Evolutionary conservation across 2,329 filamentous ascomycete species (phyloP).

Genomic region (Fusarium irregulare): DNA sequence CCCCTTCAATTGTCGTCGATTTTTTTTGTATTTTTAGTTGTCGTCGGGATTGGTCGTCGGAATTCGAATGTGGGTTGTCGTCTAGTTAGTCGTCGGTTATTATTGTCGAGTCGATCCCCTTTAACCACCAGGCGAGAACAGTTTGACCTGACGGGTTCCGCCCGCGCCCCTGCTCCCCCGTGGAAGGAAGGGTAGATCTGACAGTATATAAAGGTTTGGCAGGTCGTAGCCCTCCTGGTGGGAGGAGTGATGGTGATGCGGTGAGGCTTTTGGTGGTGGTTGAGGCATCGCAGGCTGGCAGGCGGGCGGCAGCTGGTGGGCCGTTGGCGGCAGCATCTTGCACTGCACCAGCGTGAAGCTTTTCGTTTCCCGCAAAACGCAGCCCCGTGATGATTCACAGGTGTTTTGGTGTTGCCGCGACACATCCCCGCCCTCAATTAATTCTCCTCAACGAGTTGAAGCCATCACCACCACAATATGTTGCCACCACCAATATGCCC

Average conservation of each 20-base stretch:
- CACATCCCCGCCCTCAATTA: neutral
- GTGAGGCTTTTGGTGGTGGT: conserved; percentile 3
- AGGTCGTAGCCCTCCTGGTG: neutral
- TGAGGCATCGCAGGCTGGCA: neutral
- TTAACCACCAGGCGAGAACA: conserved; percentile 34
- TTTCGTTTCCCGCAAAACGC: neutral
- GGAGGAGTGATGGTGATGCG: neutral
- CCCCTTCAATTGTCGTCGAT: neutral
- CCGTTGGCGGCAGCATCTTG: neutral
- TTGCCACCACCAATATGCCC: neutral
- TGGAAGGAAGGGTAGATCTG: neutral
- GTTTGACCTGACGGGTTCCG: conserved; percentile 48
- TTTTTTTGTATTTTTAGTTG: neutral
- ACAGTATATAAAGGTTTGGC: conserved; percentile 22
- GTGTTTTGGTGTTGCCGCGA: conserved; percentile 27
- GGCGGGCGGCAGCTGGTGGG: neutral
- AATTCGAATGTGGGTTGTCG: conserved; percentile 33
- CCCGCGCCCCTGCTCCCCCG: conserved; percentile 42
- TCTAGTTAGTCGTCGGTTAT: neutral
- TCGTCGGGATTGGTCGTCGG: neutral
- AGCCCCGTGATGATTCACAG: conserved; percentile 6
- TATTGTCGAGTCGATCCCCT: neutral
- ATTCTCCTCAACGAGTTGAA: conserved; percentile 2
- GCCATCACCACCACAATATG: conserved; percentile 12
- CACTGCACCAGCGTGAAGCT: conserved; percentile 12